A percentile compares a stretch with the other conserved stretches of the same genome.
phyloP scores from a whole-genome alignment of 176 grass and related monocot species.

The Rhynchospora tenuis region DNA sequence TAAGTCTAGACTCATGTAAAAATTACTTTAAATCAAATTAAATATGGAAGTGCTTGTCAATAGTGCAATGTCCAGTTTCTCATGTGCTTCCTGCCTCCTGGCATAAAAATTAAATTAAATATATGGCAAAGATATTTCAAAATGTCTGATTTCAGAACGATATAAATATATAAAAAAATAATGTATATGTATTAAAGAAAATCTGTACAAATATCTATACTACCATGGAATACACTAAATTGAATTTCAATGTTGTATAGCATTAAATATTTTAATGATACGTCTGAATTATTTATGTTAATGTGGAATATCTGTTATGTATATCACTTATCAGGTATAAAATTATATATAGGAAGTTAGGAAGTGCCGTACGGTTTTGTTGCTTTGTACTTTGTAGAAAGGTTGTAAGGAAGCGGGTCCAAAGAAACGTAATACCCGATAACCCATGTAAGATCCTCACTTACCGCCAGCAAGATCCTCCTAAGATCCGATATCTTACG shows the following conservation, averaged over 20 bases:
- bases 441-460: not conserved
- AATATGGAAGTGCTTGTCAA: not conserved
- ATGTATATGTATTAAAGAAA: not conserved
- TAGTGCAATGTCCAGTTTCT: not conserved
- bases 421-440: not conserved
- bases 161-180: not conserved
- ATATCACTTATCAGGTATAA: no score
- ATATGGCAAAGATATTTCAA: not conserved
- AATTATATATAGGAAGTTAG: no score
- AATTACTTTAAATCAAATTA: no score
- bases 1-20: no score
- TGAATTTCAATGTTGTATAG: not conserved
- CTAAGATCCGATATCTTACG: not conserved
- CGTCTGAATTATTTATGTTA: not conserved
- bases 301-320: not conserved
- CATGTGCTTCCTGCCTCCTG: not conserved
- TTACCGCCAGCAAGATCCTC: not conserved
- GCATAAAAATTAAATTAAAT: not conserved
- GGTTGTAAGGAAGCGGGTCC: not conserved
- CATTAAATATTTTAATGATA: not conserved
- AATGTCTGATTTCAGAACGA: not conserved
- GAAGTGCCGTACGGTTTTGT: not conserved
- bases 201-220: not conserved
- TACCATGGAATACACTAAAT: not conserved
- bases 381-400: not conserved